Conservation (phyloP, 2,329 filamentous ascomycete genomes). For the Hymenoscyphus fructigenus region DNA sequence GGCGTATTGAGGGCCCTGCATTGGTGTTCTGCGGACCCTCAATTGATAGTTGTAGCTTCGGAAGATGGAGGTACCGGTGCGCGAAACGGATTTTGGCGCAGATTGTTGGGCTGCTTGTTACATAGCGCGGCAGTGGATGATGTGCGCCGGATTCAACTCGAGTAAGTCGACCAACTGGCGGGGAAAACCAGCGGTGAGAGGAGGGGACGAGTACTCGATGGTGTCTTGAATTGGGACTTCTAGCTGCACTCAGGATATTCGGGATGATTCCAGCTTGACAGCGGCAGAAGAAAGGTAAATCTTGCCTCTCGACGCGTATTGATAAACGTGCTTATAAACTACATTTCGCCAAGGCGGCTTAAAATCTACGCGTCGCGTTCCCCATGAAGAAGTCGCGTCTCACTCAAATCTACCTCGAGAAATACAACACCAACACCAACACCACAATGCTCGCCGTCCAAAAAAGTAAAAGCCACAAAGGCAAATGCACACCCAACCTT, state of each 20-base stretch:
- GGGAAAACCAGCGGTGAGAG: background rate
- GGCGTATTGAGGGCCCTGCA: background rate
- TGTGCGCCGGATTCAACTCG: background rate
- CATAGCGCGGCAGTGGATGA: background rate
- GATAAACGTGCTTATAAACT: too few species aligned
- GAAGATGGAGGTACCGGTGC: background rate
- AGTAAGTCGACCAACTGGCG: background rate
- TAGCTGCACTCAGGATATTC: too few species aligned
- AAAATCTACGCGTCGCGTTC: conserved; percentile 10
- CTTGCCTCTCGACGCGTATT: too few species aligned
- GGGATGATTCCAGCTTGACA: too few species aligned
- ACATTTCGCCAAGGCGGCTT: background rate
- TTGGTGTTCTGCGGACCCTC: background rate
- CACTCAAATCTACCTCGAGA: background rate
- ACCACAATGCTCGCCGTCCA: conserved; percentile 32
- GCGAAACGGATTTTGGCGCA: background rate
- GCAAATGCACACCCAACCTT: conserved; percentile 55
- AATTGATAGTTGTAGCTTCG: background rate
- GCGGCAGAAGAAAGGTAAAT: too few species aligned
- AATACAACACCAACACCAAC: background rate
- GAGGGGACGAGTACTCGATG: background rate
- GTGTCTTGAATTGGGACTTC: background rate
- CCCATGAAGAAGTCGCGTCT: background rate
- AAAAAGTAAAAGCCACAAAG: conserved; percentile 29
- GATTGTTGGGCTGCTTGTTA: background rate